Conservation (phyloP, 768 basidiomycete species). For the Hericium rajendrae region DNA sequence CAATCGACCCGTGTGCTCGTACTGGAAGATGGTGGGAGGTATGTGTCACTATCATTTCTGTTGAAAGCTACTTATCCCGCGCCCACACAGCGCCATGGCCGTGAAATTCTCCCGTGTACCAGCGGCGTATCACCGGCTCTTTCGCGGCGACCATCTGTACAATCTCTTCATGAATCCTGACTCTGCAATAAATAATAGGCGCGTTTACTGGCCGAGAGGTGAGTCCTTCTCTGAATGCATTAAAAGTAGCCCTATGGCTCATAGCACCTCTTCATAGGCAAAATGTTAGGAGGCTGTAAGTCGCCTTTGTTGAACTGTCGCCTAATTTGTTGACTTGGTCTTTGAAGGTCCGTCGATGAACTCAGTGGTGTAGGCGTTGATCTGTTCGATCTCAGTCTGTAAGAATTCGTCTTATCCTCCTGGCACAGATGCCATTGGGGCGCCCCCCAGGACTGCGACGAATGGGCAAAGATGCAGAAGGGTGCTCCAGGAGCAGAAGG, state of each 20-base stretch:
- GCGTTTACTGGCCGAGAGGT: slow-evolving; percentile 62
- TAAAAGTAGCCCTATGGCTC: not conserved
- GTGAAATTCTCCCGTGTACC: slow-evolving; percentile 10
- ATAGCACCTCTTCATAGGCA: slow-evolving; percentile 27
- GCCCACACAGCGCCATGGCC: slow-evolving; percentile 1
- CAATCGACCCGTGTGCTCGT: slow-evolving; percentile 43
- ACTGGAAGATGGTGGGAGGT: slow-evolving; percentile 57
- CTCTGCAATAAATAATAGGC: slow-evolving; percentile 32
- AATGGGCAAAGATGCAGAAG: slow-evolving; percentile 43
- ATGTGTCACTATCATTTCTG: not conserved
- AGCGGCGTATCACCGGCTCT: slow-evolving; percentile 23
- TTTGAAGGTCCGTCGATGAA: slow-evolving; percentile 51
- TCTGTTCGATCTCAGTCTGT: not conserved
- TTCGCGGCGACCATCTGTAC: slow-evolving; percentile 40
- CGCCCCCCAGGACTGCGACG: slow-evolving; percentile 58
- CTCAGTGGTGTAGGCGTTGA: slow-evolving; percentile 33
- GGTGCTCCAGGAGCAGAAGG: slow-evolving; percentile 32
- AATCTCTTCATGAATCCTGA: slow-evolving; percentile 50
- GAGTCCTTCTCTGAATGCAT: slow-evolving; percentile 4
- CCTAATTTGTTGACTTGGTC: not conserved
- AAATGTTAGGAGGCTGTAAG: slow-evolving; percentile 67
- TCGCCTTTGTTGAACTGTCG: slow-evolving; percentile 4
- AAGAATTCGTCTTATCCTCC: not conserved
- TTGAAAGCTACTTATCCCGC: not conserved
- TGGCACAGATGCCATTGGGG: slow-evolving; percentile 39